Base-by-base conservation (phyloP, 495 filamentous ascomycete species). In the Aspergillus bertholletiae region DNA sequence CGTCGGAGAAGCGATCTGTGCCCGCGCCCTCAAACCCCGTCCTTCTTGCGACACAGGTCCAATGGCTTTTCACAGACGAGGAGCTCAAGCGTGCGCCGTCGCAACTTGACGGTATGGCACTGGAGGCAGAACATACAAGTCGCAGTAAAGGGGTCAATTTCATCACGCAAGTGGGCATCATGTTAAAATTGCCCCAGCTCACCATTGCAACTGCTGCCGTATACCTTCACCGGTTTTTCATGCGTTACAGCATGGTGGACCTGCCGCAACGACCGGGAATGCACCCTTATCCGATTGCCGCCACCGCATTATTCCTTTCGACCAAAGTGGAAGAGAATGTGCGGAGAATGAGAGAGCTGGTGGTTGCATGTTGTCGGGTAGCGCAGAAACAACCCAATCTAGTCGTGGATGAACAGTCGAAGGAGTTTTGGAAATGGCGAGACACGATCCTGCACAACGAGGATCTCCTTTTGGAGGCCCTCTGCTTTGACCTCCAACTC, bases 261-360 rank as follows among this genome's bases (percentile, higher is more conserved):
- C 56, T 71, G 46, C 58, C 71, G 54, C 68, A 87, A 73, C 77
- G 84, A 67, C 74, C 82, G 62, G 80, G 87, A 46, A 81, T 90
- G 51, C 92, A 97, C 63, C 89, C 95, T 48, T 96, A 95, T 63
- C 86, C 92, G 61, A 88, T 94, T 43, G 94, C 90, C 2, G 94
- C 92, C 0, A 95, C 92, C 0, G 78, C 91, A 3, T 80, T 98
- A 7, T 97, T 96, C 62, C 82, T 98, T 7, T 93, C 94, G 8
- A 95, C 92, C 60, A 98, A 98, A 71, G 92, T 95, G 6, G 94
- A 97, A 59, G 94, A 98, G 66, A 93, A 92, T 64, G 90, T 89
- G 63, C 88, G 92, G 24, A 95, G 94, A 61, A 95, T 96, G 61
- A 92, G 88, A 60, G 91, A 97, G 56, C 75, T 98, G 28, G 89